Evolutionary conservation across 345 rosid genomes (phyloP).

Genomic region (Syzygium aqueum): DNA sequence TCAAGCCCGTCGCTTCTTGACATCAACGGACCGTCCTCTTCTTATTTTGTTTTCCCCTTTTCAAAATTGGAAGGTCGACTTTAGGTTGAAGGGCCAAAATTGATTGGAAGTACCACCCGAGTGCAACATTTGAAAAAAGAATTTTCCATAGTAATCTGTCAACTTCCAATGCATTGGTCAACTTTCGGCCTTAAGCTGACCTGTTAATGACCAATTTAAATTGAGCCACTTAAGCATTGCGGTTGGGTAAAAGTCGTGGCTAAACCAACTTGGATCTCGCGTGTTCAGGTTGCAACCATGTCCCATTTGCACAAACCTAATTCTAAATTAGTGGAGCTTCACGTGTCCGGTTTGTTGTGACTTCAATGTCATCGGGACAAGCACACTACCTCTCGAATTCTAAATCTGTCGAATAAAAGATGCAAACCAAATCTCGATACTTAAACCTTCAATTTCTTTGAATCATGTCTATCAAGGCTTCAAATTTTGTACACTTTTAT

Average conservation of each 20-base stretch:
- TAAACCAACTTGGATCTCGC: not conserved
- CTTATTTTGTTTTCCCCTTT: not conserved
- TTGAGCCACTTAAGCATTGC: not conserved
- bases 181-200: not conserved
- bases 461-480: accelerated
- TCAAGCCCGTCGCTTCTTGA: not conserved
- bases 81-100: not conserved
- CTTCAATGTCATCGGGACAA: accelerated
- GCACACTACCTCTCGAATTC: not conserved
- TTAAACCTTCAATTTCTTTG: accelerated
- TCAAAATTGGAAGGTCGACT: not conserved
- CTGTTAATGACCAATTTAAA: not conserved
- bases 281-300: accelerated
- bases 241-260: not conserved
- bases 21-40: not conserved
- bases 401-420: not conserved
- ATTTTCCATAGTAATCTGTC: not conserved
- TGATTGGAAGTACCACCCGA: not conserved
- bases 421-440: accelerated
- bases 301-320: not conserved
- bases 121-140: not conserved
- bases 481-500: accelerated
- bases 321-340: not conserved
- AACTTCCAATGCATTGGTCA: not conserved
- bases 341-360: not conserved